A percentile compares a stretch with the other conserved stretches of the same genome.
Evolutionary conservation across 371 early-diverging fungal genomes (phyloP).

Genomic region (Ordospora pajunii): DNA sequence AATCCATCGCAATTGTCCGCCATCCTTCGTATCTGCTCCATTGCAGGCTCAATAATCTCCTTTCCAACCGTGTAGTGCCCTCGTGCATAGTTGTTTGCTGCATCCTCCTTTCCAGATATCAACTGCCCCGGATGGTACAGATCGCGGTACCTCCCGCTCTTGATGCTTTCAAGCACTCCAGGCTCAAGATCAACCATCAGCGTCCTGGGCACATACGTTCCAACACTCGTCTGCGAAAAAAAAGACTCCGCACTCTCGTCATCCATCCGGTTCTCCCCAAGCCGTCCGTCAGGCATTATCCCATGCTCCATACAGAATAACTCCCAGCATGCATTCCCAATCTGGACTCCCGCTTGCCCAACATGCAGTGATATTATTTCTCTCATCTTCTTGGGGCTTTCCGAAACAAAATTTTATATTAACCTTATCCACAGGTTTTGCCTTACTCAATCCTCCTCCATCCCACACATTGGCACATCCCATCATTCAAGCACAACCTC

Average conservation of each 20-base stretch:
- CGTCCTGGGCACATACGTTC: conserved; percentile 95
- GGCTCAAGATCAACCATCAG: conserved; percentile 93
- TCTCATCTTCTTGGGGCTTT: conserved; percentile 67
- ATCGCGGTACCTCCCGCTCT: conserved; percentile 81
- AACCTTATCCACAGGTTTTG: neutral
- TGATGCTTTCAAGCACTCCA: conserved; percentile 87
- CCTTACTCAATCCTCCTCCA: no score
- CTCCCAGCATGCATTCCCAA: conserved; percentile 99
- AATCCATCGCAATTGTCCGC: conserved; percentile 85
- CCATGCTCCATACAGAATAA: conserved; percentile 90
- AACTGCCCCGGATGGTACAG: conserved; percentile 95
- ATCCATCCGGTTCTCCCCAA: conserved; percentile 62
- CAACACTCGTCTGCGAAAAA: conserved; percentile 80
- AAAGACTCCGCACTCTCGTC: conserved; percentile 82
- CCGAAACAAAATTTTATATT: conserved; percentile 14
- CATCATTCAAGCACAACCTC: neutral
- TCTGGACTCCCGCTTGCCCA: conserved; percentile 96
- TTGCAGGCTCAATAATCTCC: conserved; percentile 83
- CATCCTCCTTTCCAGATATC: conserved; percentile 94
- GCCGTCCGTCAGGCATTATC: conserved; percentile 79
- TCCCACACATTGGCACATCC: no score
- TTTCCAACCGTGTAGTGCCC: conserved; percentile 98
- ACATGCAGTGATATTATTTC: conserved; percentile 93
- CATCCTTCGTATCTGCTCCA: conserved; percentile 87
- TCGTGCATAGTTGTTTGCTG: conserved; percentile 98